These are phyloP conservation scores for Cystobasidium tubakii DNA, from an alignment of 768 basidiomycete species.

Conservation along the genomic window DNA sequence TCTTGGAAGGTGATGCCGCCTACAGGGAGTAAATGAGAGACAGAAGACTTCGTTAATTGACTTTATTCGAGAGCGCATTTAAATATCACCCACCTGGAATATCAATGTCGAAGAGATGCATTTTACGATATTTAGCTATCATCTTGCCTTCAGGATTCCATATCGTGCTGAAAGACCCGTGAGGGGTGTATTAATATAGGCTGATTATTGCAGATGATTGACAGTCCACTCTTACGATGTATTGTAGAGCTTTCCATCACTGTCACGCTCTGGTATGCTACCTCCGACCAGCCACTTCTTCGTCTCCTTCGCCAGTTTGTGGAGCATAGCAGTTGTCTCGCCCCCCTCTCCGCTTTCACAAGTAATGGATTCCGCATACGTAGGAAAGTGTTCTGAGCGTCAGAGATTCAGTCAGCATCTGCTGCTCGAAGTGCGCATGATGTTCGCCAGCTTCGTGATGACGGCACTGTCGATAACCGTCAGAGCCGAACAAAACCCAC, in stretches of 20 bases:
- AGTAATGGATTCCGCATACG: constrained; percentile 54
- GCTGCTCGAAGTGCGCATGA: background rate
- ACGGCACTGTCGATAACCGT: constrained; percentile 14
- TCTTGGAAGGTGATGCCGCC: constrained; percentile 66
- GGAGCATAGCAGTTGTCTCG: constrained; percentile 75
- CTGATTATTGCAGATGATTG: too few species aligned
- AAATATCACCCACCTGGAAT: constrained; percentile 53
- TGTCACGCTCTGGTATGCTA: constrained; percentile 81
- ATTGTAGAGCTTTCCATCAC: constrained; percentile 67
- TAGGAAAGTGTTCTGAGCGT: constrained; percentile 3
- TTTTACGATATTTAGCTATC: constrained; percentile 81
- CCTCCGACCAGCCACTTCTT: constrained; percentile 91
- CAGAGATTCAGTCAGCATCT: background rate
- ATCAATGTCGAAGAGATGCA: constrained; percentile 96
- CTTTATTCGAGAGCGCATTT: too few species aligned
- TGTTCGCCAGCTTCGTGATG: background rate
- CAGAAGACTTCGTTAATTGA: too few species aligned
- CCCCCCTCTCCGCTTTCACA: constrained; percentile 55
- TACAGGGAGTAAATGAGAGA: constrained; percentile 51
- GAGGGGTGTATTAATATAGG: too few species aligned
- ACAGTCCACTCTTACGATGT: constrained; percentile 54
- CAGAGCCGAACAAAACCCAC: constrained; percentile 52
- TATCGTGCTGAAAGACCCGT: constrained; percentile 34
- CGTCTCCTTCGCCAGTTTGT: constrained; percentile 68
- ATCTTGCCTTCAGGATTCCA: constrained; percentile 60